Evolutionary conservation across 2,329 filamentous ascomycete genomes (phyloP), one percentile per base, ranked within the genome.

Genomic region (Hymenoscyphus fraxineus): DNA sequence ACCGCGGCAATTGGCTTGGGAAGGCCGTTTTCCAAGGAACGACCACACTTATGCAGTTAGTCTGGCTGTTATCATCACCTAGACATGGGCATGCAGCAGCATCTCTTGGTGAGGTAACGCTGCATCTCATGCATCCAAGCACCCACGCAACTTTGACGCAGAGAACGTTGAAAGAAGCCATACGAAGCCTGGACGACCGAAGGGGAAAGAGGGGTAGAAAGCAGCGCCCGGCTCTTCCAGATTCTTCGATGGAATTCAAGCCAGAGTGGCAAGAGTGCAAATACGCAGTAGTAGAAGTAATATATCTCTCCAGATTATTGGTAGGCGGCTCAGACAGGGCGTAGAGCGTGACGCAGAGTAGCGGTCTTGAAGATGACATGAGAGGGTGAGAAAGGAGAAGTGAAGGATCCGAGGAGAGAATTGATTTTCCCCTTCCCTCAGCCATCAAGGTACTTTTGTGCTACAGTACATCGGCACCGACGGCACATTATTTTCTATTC

Each of bases 61-160:
- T 22, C 44, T 22, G 44, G 22, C 44, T 51, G 44, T 51, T 27
- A 51, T 51, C 44, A 51, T 51, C n/a, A 51, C 22, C 44, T 10
- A 51, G 44, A 10, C 44, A 51, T 51, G 19, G 44, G 6, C 44
- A 51, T 51, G 19, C 44, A 51, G 44, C 22, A 22, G 44, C 9
- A 51, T n/a, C 44, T 51, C 44, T 12, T 51, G 44, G 44, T 51
- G 19, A 51, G 44, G 44, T 51, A 7, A 51, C 44, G n/a, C 44
- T 51, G 44, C 44, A 51, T 51, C 44, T 51, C n/a, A 51, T 19
- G 44, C n/a, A 51, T 51, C 44, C 44, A 51, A 51, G 44, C 44
- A 51, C 44, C 44, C 44, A 51, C 44, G 44, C 44, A 51, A 51
- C n/a, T 51, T 51, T 51, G 44, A 51, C 19, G 44, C 44, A 22